phyloP scores from a whole-genome alignment of 2,329 filamentous ascomycete species.

The Scedosporium dehoogii region DNA sequence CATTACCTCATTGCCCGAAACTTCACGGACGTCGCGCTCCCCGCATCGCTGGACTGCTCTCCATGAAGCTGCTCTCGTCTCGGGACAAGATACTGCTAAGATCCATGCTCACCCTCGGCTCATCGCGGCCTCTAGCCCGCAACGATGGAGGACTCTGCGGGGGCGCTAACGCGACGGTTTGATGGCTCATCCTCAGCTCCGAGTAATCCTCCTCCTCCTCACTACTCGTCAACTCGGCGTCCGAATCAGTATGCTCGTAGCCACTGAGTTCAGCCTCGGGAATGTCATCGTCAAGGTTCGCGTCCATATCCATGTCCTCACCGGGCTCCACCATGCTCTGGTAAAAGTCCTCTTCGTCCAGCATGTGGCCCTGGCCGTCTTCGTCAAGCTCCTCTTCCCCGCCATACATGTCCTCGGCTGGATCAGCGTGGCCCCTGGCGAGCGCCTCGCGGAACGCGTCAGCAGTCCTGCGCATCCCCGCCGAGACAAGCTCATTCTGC shows the following conservation, averaged over 20 bases:
- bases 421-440: constrained; percentile 37
- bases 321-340: constrained; percentile 6
- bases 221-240: constrained; percentile 49
- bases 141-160: constrained; percentile 30
- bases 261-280: constrained; percentile 53
- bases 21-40: constrained; percentile 1
- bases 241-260: constrained; percentile 72
- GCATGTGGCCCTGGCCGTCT: constrained; percentile 45
- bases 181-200: constrained; percentile 55
- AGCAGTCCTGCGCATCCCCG: constrained; percentile 45
- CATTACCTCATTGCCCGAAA: neutral
- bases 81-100: constrained; percentile 44
- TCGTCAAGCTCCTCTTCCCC: constrained; percentile 45
- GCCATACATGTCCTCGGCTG: constrained; percentile 37
- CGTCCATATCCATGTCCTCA: constrained; percentile 48
- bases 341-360: constrained; percentile 53
- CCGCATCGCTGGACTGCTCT: constrained; percentile 35
- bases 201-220: constrained; percentile 52
- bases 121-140: constrained; percentile 17
- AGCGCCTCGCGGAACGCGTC: constrained; percentile 53
- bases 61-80: constrained; percentile 47
- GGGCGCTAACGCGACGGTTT: constrained; percentile 14
- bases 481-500: constrained; percentile 37
- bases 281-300: constrained; percentile 62
- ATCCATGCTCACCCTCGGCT: constrained; percentile 40